Evolutionary conservation across 495 filamentous ascomycete species (phyloP).

Genomic region (Penicillium steckii): DNA sequence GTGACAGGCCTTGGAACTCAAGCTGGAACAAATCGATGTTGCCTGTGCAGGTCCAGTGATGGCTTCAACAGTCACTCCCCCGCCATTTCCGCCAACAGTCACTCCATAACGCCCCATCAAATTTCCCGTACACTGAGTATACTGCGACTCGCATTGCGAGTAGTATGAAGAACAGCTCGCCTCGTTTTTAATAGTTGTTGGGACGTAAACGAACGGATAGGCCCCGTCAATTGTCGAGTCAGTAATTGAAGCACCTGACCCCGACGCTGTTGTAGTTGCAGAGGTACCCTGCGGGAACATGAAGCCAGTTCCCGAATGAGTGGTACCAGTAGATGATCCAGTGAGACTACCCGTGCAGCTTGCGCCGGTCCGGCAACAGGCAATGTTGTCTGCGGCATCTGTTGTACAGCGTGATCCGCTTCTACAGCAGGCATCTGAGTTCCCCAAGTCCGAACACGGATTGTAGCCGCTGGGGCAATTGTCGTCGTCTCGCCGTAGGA

Average conservation of each 20-base stretch:
- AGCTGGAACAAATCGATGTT: conserved; percentile 62
- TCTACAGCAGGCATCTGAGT: conserved; percentile 56
- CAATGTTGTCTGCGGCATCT: conserved; percentile 59
- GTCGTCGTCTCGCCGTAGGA: conserved; percentile 35
- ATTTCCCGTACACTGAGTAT: conserved; percentile 58
- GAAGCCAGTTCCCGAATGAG: conserved; percentile 32
- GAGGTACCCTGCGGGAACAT: conserved; percentile 34
- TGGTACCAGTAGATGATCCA: conserved; percentile 24
- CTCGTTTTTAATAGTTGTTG: conserved; percentile 62
- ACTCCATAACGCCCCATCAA: conserved; percentile 51
- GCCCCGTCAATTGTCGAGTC: conserved; percentile 43
- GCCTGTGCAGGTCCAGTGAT: conserved; percentile 51
- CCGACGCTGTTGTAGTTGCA: conserved; percentile 29
- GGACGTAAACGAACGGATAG: conserved; percentile 66
- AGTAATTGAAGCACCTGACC: conserved; percentile 37
- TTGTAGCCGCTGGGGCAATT: conserved; percentile 55
- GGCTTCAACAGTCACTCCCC: conserved; percentile 63
- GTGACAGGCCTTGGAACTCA: conserved; percentile 60
- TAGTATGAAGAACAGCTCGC: conserved; percentile 67
- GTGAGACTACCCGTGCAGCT: conserved; percentile 61
- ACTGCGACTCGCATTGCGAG: conserved; percentile 63
- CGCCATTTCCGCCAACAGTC: conserved; percentile 41
- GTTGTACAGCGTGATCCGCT: conserved; percentile 52
- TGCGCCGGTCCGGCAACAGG: conserved; percentile 62
- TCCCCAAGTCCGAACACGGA: conserved; percentile 48